Evolutionary conservation across 2,329 filamentous ascomycete species (phyloP).

Genomic region (Penicillium occitanis): DNA sequence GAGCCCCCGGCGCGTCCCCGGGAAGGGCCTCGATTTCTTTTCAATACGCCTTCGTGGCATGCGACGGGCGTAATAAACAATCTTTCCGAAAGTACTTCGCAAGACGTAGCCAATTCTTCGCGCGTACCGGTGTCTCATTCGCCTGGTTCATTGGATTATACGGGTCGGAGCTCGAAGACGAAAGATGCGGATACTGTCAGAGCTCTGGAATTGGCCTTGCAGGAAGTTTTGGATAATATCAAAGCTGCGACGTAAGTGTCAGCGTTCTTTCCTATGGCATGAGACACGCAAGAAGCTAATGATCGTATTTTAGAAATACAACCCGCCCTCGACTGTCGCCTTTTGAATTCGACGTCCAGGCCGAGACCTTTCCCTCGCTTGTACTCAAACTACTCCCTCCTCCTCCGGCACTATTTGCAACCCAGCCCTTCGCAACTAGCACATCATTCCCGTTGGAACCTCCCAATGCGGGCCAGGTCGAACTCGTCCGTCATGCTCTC

Average conservation of each 20-base stretch:
- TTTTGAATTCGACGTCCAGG: slow-evolving; percentile 79
- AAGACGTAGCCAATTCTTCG: slow-evolving; percentile 35
- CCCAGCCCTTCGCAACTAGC: slow-evolving; percentile 72
- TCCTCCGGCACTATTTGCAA: slow-evolving; percentile 78
- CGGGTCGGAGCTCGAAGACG: slow-evolving; percentile 64
- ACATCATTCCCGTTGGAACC: slow-evolving; percentile 79
- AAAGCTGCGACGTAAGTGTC: slow-evolving; percentile 73
- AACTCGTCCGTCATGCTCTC: slow-evolving; percentile 68
- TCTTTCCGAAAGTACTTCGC: slow-evolving; percentile 56
- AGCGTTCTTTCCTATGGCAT: background rate
- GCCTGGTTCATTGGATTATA: slow-evolving; percentile 48
- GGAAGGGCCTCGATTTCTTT: slow-evolving; percentile 47
- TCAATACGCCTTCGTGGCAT: slow-evolving; percentile 70
- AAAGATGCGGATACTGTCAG: slow-evolving; percentile 77
- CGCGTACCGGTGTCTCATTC: slow-evolving; percentile 35
- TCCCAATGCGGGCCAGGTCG: slow-evolving; percentile 70
- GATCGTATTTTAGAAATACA: background rate
- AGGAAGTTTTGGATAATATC: slow-evolving; percentile 78
- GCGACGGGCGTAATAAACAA: slow-evolving; percentile 76
- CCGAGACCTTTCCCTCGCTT: slow-evolving; percentile 81
- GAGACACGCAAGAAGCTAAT: slow-evolving; percentile 7
- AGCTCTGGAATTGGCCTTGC: slow-evolving; percentile 79
- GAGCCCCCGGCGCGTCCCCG: slow-evolving; percentile 39
- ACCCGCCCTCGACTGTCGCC: slow-evolving; percentile 37
- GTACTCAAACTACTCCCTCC: slow-evolving; percentile 77